These are phyloP conservation scores for Mycena chlorophos DNA, from an alignment of 768 basidiomycete genomes.

Conservation along the genomic window DNA sequence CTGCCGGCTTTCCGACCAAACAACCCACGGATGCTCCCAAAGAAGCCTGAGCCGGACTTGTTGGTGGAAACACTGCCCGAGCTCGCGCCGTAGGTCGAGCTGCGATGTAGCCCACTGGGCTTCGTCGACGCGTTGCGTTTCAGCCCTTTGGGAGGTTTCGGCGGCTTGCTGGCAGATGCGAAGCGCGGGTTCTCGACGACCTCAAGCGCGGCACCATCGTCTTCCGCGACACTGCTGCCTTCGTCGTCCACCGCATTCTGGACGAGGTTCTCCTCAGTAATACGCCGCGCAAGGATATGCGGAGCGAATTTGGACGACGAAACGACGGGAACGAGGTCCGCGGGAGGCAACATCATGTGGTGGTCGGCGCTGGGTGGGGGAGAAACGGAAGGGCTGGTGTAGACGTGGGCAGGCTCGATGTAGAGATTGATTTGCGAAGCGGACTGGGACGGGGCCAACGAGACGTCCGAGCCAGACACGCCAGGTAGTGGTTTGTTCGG, in stretches of 20 bases:
- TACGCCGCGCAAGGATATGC: slow-evolving; percentile 32
- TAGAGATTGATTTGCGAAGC: slow-evolving; percentile 57
- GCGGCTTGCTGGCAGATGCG: slow-evolving; percentile 20
- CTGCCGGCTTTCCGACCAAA: slow-evolving; percentile 32
- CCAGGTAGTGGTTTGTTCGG: slow-evolving; percentile 31
- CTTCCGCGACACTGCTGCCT: slow-evolving; percentile 38
- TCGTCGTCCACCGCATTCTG: slow-evolving; percentile 23
- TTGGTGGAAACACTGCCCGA: slow-evolving; percentile 21
- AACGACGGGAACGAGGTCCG: slow-evolving; percentile 49
- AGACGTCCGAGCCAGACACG: slow-evolving; percentile 47
- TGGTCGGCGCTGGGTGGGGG: slow-evolving; percentile 11
- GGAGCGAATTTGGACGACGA: slow-evolving; percentile 22
- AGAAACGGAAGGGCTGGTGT: slow-evolving; percentile 15
- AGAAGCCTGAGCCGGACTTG: slow-evolving; percentile 29
- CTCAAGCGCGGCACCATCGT: slow-evolving; percentile 33
- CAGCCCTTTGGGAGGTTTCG: neutral
- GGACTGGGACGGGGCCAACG: slow-evolving; percentile 74
- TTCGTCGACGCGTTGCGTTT: neutral
- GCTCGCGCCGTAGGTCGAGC: slow-evolving; percentile 15
- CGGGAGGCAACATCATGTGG: slow-evolving; percentile 44
- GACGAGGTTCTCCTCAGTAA: slow-evolving; percentile 35
- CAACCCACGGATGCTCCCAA: slow-evolving; percentile 48
- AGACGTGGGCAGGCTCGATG: slow-evolving; percentile 9
- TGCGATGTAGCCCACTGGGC: slow-evolving; percentile 3
- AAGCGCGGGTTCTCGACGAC: slow-evolving; percentile 63